These are phyloP conservation scores for Colletotrichum sp. DNA, from an alignment of 2,329 filamentous ascomycete genomes.

Conservation along the genomic window DNA sequence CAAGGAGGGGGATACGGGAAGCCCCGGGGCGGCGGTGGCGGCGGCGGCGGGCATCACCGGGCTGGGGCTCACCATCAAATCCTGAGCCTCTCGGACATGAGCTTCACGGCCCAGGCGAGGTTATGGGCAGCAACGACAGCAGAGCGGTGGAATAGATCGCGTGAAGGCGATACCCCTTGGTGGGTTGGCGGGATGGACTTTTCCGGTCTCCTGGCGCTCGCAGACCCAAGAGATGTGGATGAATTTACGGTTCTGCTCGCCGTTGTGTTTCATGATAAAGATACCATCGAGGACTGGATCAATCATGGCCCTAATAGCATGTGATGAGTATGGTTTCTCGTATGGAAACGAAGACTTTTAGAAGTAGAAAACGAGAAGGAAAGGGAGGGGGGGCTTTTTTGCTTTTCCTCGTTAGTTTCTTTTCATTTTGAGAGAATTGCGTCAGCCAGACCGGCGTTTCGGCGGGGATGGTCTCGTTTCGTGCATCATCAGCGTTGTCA, in stretches of 20 bases:
- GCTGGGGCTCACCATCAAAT: background rate
- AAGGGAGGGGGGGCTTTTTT: background rate
- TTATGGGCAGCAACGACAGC: conserved; percentile 22
- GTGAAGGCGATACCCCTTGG: conserved; percentile 17
- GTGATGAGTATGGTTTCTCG: background rate
- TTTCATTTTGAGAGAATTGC: background rate
- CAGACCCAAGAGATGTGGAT: conserved; percentile 20
- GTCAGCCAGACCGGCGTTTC: background rate
- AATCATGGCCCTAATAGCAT: conserved; percentile 6
- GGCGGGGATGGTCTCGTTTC: background rate
- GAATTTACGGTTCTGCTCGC: conserved; percentile 20
- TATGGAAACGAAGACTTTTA: background rate
- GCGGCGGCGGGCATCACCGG: background rate
- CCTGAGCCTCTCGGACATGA: conserved; percentile 18
- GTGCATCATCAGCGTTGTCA: background rate
- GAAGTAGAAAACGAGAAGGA: background rate
- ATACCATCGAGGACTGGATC: conserved; percentile 23
- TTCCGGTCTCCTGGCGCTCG: conserved; percentile 15
- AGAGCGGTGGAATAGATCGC: conserved; percentile 22
- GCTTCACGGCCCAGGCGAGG: conserved; percentile 21
- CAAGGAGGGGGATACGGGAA: conserved; percentile 11
- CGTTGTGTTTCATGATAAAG: conserved; percentile 18
- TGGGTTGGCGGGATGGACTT: conserved; percentile 23
- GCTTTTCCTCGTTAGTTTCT: background rate
- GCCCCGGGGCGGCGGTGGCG: background rate